phyloP scores from a whole-genome alignment of 805 yeast genomes.

The Debaryomyces tyrocola region DNA sequence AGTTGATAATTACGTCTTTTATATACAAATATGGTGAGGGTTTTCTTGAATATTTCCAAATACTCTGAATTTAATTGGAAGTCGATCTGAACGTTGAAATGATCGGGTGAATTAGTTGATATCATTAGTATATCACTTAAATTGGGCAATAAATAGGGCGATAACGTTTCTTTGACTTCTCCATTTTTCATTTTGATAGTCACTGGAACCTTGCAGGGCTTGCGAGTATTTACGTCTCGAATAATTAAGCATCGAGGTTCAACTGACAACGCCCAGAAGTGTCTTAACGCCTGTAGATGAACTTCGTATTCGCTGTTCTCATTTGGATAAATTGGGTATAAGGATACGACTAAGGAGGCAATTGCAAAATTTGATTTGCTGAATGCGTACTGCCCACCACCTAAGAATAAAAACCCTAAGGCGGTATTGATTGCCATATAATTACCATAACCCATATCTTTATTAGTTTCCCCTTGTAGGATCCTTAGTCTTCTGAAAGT shows the following conservation, averaged over 20 bases:
- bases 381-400: constrained; percentile 90
- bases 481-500: constrained; percentile 70
- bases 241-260: constrained; percentile 80
- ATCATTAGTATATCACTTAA: constrained; percentile 50
- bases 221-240: constrained; percentile 63
- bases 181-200: constrained; percentile 42
- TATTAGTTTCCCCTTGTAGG: constrained; percentile 58
- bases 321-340: constrained; percentile 73
- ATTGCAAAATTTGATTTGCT: constrained; percentile 60
- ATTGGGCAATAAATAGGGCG: constrained; percentile 75
- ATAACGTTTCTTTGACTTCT: constrained; percentile 22
- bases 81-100: constrained; percentile 54
- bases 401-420: constrained; percentile 83
- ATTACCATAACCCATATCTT: constrained; percentile 58
- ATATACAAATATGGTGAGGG: constrained; percentile 52
- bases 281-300: constrained; percentile 81
- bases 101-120: constrained; percentile 45
- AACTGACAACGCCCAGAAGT: constrained; percentile 86
- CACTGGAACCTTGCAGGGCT: constrained; percentile 51
- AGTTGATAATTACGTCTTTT: constrained; percentile 43
- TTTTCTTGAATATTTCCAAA: constrained; percentile 41
- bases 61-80: constrained; percentile 42
- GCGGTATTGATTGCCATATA: constrained; percentile 79
- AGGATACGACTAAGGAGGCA: constrained; percentile 68
- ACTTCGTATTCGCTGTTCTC: constrained; percentile 47